Conservation (phyloP, 768 basidiomycete genomes). For the Agrocybe pediades region DNA sequence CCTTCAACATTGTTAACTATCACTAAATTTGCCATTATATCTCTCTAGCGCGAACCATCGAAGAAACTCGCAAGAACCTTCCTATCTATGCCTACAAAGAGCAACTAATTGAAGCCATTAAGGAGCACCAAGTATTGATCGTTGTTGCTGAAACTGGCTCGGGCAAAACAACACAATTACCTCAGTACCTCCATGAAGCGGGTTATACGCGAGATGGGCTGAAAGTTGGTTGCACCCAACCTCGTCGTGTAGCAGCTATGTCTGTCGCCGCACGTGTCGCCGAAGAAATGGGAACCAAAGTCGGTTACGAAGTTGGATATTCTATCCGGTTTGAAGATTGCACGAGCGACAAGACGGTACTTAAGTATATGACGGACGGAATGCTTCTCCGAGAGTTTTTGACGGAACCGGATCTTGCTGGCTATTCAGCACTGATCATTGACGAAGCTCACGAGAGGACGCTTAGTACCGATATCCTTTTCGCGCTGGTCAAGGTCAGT, state of each 20-base stretch:
- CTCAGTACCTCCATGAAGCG: constrained; percentile 97
- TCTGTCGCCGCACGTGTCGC: constrained; percentile 98
- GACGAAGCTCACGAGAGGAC: constrained; percentile 99
- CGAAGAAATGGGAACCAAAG: constrained; percentile 96
- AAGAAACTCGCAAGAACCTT: constrained; percentile 90
- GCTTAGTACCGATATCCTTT: constrained; percentile 96
- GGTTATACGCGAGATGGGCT: constrained; percentile 88
- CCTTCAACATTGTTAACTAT: neutral
- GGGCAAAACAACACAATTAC: constrained; percentile 97
- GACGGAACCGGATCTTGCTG: constrained; percentile 95
- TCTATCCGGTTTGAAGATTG: constrained; percentile 99
- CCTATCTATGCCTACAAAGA: constrained; percentile 92
- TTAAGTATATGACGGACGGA: constrained; percentile 99
- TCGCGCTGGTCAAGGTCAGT: constrained; percentile 97
- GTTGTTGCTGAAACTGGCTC: constrained; percentile 99
- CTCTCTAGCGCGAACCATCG: constrained; percentile 91
- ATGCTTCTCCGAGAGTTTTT: constrained; percentile 97
- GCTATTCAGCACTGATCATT: constrained; percentile 94
- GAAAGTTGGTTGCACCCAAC: constrained; percentile 96
- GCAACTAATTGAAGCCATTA: constrained; percentile 85
- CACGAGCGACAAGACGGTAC: constrained; percentile 97
- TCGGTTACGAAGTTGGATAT: constrained; percentile 99
- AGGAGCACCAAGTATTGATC: constrained; percentile 91
- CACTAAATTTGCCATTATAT: constrained; percentile 7
- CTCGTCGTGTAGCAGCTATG: constrained; percentile 98